Evolutionary conservation across 805 yeast species (phyloP).

Genomic region (Cyberlindnera americana): DNA sequence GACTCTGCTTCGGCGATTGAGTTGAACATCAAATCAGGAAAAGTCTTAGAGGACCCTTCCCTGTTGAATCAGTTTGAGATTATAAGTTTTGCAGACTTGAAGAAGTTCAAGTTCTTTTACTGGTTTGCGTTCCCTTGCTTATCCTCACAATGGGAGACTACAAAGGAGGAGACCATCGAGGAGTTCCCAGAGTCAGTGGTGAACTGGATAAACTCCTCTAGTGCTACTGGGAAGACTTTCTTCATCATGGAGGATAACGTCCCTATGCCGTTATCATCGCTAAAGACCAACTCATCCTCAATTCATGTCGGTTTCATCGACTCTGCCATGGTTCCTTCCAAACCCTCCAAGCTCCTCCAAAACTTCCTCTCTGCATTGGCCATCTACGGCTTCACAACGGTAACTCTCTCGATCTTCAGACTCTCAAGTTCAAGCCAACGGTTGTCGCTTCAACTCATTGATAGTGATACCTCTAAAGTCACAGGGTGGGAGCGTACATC

Average conservation of each 20-base stretch:
- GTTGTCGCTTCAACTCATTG: slow-evolving; percentile 21
- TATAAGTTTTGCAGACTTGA: slow-evolving; percentile 80
- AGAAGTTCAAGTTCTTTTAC: slow-evolving; percentile 80
- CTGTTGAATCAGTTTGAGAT: slow-evolving; percentile 43
- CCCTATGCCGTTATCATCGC: slow-evolving; percentile 14
- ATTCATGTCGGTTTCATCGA: slow-evolving; percentile 38
- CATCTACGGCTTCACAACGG: slow-evolving; percentile 31
- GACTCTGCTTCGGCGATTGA: slow-evolving; percentile 33
- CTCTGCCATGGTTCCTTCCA: slow-evolving; percentile 30
- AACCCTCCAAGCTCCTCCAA: slow-evolving; percentile 52
- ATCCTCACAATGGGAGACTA: slow-evolving; percentile 44
- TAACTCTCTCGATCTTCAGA: slow-evolving; percentile 40
- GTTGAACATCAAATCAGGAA: slow-evolving; percentile 31
- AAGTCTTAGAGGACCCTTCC: slow-evolving; percentile 38
- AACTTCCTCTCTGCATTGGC: slow-evolving; percentile 52
- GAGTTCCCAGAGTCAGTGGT: slow-evolving; percentile 12
- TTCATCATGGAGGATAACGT: slow-evolving; percentile 25
- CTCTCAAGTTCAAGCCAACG: slow-evolving; percentile 31
- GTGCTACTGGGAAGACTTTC: slow-evolving; percentile 26
- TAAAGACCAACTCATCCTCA: slow-evolving; percentile 11
- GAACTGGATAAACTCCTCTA: slow-evolving; percentile 14
- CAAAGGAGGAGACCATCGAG: slow-evolving; percentile 4
- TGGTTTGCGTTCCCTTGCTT: slow-evolving; percentile 85
- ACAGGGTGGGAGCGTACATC: slow-evolving; percentile 91
- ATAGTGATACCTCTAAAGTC: slow-evolving; percentile 32